Percentiles rank a stretch among this genome's conserved stretches.
phyloP scores from a whole-genome alignment of 768 basidiomycete species.

The Suillus spraguei region DNA sequence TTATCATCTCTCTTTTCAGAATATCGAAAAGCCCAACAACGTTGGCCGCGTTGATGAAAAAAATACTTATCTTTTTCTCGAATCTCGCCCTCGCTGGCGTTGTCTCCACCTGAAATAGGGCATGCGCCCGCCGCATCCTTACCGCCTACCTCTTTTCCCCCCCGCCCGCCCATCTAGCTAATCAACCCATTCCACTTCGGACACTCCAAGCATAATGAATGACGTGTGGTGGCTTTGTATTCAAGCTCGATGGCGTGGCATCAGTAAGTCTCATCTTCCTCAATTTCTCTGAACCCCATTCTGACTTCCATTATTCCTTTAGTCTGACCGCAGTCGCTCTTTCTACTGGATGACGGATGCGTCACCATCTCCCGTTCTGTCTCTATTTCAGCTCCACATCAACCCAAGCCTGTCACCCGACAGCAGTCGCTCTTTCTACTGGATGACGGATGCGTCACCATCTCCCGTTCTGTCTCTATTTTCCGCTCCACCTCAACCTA shows the following conservation, averaged over 20 bases:
- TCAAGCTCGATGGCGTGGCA: neutral
- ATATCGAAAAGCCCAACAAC: slow-evolving; percentile 1
- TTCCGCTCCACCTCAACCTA: neutral
- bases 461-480: neutral
- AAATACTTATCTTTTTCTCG: neutral
- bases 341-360: neutral
- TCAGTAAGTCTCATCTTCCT: neutral
- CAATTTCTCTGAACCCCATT: neutral
- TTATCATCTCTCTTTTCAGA: neutral
- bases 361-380: neutral
- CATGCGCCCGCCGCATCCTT: neutral
- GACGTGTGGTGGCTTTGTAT: neutral
- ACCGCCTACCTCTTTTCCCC: neutral
- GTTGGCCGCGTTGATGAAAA: slow-evolving; percentile 6
- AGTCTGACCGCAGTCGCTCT: neutral
- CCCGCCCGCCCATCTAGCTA: neutral
- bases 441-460: slow-evolving; percentile 3
- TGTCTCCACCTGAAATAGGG: neutral
- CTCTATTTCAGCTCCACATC: neutral
- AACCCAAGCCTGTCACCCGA: neutral
- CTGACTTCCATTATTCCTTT: neutral
- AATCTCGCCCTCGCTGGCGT: neutral
- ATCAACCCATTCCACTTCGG: neutral
- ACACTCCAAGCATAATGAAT: slow-evolving; percentile 2
- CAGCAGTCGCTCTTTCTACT: slow-evolving; percentile 2